phyloP scores from a whole-genome alignment of 805 yeast genomes.

The Priceomyces medius region DNA sequence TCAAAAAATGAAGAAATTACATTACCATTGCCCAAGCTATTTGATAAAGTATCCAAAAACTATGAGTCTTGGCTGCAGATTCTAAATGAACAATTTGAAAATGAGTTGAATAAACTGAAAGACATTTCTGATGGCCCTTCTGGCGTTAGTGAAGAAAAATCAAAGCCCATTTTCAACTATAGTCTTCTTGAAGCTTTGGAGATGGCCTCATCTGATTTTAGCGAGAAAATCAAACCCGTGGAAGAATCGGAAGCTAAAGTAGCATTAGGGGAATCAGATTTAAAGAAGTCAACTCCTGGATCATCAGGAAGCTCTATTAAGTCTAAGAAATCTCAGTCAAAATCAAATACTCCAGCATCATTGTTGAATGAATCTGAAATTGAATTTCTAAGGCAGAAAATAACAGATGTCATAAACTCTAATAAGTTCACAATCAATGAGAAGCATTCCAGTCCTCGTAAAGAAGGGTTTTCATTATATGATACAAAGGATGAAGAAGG shows the following conservation, averaged over 20 bases:
- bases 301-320: neutral
- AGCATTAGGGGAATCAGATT: neutral
- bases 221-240: slow-evolving; percentile 3
- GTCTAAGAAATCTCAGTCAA: neutral
- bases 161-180: slow-evolving; percentile 23
- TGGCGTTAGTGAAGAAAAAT: slow-evolving; percentile 7
- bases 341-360: slow-evolving; percentile 5
- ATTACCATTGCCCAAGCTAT: neutral
- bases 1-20: neutral
- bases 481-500: slow-evolving; percentile 43
- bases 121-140: slow-evolving; percentile 11
- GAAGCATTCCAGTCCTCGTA: slow-evolving; percentile 1
- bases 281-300: neutral
- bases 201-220: slow-evolving; percentile 21
- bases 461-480: slow-evolving; percentile 30
- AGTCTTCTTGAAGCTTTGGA: slow-evolving; percentile 32
- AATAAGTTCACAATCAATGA: slow-evolving; percentile 13
- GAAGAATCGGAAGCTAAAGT: slow-evolving; percentile 1
- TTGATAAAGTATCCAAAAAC: slow-evolving; percentile 26
- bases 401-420: slow-evolving; percentile 21
- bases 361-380: slow-evolving; percentile 26
- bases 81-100: slow-evolving; percentile 24
- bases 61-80: slow-evolving; percentile 40
- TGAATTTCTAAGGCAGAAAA: slow-evolving; percentile 26
- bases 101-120: slow-evolving; percentile 12